Evolutionary conservation across 2,329 filamentous ascomycete genomes (phyloP), one percentile per base, ranked within the genome.

Genomic region (Penicillium sp.): DNA sequence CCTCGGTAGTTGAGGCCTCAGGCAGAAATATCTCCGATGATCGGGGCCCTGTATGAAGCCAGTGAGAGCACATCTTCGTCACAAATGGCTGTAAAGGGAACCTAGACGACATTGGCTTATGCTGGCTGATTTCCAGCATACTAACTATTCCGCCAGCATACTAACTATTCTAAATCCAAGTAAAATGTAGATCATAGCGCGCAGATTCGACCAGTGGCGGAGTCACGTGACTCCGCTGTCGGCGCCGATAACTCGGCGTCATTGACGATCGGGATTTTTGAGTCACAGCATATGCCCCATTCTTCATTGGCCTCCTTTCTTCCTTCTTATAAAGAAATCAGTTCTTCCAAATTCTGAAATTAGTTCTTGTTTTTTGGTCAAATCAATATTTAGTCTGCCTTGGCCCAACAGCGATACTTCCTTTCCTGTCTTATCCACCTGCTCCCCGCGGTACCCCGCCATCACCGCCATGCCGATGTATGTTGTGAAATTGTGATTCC

Each of bases 401-500:
- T 48, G 39, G 30, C 19, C 19, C 41, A 32, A 16, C 14, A 23
- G 9, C 16, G 2, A 34, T 18, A 13, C 27, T 7, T 10, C 29
- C 30, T 39, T 36, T 32, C 59, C 46, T 55, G 39, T 58, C 55
- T 62, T 60, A 60, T 63, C 63, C 54, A 51, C 42, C 44, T 38
- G 27, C 47, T 46, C 61, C 64, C 61, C 58, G 44, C 52, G 52
- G 56, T 64, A 61, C 62, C 62, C 62, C 62, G 58, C 62, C 60
- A 57, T 62, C 56, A 44, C 60, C 56, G 46, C 59, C 58, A 74
- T 74, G 71, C 71, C 71, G 46, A 74, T 74, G 71, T 73, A 72
- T 53, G 69, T 63, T 39, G 29, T 6, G 23, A 23, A 23, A 23
- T 23, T 23, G 23, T 23, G 35, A 13, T 23, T 19, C 32, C 44